These are phyloP conservation scores for Barbatosphaeria neglecta DNA, from an alignment of 495 filamentous ascomycete species.

Conservation along the genomic window DNA sequence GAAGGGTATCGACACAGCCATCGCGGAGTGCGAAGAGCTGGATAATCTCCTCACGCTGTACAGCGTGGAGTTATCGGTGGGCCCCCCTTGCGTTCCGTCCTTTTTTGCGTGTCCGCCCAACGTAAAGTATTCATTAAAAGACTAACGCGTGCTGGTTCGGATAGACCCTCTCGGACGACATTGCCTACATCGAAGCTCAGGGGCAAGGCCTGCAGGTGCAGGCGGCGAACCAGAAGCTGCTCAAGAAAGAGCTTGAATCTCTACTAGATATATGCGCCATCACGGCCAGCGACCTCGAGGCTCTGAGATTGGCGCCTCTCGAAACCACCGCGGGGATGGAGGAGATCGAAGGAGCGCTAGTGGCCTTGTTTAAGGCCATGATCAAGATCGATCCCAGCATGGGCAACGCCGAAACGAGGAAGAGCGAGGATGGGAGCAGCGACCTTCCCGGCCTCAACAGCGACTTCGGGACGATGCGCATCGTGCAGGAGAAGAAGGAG, in stretches of 20 bases:
- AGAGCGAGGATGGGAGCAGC: constrained; percentile 34
- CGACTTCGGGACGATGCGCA: constrained; percentile 82
- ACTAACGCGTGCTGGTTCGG: constrained; percentile 22
- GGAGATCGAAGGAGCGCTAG: constrained; percentile 61
- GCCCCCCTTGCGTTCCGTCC: constrained; percentile 15
- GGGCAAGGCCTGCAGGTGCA: constrained; percentile 94
- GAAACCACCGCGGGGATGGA: constrained; percentile 57
- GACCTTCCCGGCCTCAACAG: constrained; percentile 53
- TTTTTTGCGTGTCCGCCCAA: not conserved
- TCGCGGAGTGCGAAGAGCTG: constrained; percentile 89
- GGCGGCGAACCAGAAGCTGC: constrained; percentile 89
- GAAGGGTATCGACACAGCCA: constrained; percentile 71
- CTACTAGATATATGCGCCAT: constrained; percentile 83
- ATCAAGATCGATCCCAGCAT: constrained; percentile 78
- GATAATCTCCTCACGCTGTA: constrained; percentile 90
- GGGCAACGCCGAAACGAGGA: constrained; percentile 39
- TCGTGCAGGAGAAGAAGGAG: constrained; percentile 86
- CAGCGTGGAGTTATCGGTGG: constrained; percentile 82
- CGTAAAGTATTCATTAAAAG: too few species aligned
- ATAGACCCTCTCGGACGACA: constrained; percentile 87
- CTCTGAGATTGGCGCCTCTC: constrained; percentile 62
- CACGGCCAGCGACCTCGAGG: constrained; percentile 56
- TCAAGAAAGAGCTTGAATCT: constrained; percentile 74
- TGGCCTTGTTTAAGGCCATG: constrained; percentile 90
- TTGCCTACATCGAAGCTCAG: constrained; percentile 93